phyloP scores from a whole-genome alignment of 257 asterid species.

The Capsicum pubescens region DNA sequence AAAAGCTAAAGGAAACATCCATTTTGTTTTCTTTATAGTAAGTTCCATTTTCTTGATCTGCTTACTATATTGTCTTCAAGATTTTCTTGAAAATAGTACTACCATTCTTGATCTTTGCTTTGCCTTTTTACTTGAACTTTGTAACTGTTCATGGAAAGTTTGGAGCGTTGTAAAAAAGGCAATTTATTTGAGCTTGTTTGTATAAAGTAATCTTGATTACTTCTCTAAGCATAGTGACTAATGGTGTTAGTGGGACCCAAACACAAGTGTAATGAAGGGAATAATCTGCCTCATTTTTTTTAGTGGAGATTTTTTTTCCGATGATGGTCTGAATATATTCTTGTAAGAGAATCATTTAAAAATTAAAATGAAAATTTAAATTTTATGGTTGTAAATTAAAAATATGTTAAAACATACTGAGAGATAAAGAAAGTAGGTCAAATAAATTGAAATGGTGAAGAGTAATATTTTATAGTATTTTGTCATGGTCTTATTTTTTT shows the following conservation, averaged over 20 bases:
- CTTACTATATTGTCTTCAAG: conserved; percentile 8
- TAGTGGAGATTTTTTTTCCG: background rate
- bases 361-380: too few species aligned
- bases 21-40: conserved; percentile 56
- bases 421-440: too few species aligned
- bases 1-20: conserved; percentile 57
- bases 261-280: background rate
- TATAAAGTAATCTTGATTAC: background rate
- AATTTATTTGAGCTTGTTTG: background rate
- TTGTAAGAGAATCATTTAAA: background rate
- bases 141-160: background rate
- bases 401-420: too few species aligned
- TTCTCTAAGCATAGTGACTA: background rate
- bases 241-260: background rate
- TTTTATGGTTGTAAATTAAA: too few species aligned
- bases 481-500: too few species aligned
- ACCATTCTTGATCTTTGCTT: background rate
- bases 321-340: background rate
- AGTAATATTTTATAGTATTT: too few species aligned
- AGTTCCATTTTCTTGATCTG: conserved; percentile 45
- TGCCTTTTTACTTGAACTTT: background rate
- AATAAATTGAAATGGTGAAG: too few species aligned
- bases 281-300: background rate
- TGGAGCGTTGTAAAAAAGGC: conserved; percentile 8
- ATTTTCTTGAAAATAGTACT: background rate